Evolutionary conservation across 2,329 filamentous ascomycete species (phyloP).

Genomic region (Alternaria hordeiaustralica): DNA sequence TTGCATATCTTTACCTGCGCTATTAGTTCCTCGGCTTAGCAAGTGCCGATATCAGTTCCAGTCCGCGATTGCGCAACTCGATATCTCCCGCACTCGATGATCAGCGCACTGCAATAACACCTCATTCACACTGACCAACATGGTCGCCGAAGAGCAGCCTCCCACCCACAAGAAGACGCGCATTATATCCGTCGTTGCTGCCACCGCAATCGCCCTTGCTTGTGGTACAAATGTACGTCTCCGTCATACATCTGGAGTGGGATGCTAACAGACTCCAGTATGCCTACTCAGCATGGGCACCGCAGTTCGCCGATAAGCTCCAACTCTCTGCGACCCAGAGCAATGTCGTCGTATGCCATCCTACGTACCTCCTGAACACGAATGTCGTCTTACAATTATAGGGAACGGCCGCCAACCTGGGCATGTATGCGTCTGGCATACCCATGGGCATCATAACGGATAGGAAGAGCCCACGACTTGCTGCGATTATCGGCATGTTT

Average conservation of each 20-base stretch:
- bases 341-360: constrained; percentile 77
- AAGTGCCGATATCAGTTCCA: constrained; percentile 14
- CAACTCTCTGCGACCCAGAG: constrained; percentile 89
- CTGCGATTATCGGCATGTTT: constrained; percentile 76
- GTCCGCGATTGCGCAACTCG: constrained; percentile 6
- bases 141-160: constrained; percentile 33
- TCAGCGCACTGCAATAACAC: constrained; percentile 20
- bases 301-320: constrained; percentile 88
- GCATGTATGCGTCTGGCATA: constrained; percentile 92
- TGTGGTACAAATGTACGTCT: constrained; percentile 86
- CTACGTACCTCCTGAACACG: not conserved
- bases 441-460: constrained; percentile 90
- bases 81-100: constrained; percentile 28
- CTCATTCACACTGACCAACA: constrained; percentile 21
- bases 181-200: constrained; percentile 82
- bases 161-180: constrained; percentile 67
- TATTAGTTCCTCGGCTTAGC: constrained; percentile 2
- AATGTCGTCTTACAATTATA: constrained; percentile 39
- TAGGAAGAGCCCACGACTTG: constrained; percentile 76
- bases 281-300: constrained; percentile 97
- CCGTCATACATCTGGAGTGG: not conserved
- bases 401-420: constrained; percentile 78
- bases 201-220: constrained; percentile 82
- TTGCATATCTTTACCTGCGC: not conserved
- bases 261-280: constrained; percentile 66